Evolutionary conservation across 2,329 filamentous ascomycete species (phyloP).

Genomic region (Aschersonia sp.): DNA sequence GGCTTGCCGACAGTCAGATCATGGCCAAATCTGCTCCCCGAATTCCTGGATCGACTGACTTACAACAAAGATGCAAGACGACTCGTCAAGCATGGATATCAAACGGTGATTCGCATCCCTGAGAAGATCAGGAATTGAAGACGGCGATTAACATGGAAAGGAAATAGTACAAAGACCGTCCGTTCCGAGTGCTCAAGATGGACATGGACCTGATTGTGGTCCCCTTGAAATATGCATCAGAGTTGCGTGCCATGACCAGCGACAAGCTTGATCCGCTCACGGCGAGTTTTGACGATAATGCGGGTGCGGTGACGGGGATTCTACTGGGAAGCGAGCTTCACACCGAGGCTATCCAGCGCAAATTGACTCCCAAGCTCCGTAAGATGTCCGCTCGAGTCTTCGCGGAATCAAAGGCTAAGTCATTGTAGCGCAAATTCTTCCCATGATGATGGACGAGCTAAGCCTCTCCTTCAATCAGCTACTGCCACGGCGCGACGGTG

Average conservation of each 20-base stretch:
- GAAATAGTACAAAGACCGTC: conserved; percentile 3
- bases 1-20: conserved; percentile 3
- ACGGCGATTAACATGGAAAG: too few species aligned
- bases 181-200: conserved; percentile 6
- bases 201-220: conserved; percentile 7
- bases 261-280: conserved; percentile 7
- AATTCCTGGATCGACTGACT: conserved; percentile 5
- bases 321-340: conserved; percentile 6
- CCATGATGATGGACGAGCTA: conserved; percentile 6
- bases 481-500: neutral
- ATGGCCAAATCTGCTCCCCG: conserved; percentile 4
- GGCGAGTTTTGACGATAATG: conserved; percentile 8
- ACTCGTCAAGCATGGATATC: conserved; percentile 4
- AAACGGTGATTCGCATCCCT: conserved; percentile 1
- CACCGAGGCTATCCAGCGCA: conserved; percentile 6
- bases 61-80: conserved; percentile 4
- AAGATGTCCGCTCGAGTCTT: neutral
- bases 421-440: conserved; percentile 5
- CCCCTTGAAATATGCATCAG: conserved; percentile 5
- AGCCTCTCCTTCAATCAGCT: conserved; percentile 3
- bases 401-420: neutral
- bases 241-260: conserved; percentile 5
- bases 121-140: too few species aligned
- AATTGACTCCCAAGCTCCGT: conserved; percentile 6
- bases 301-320: conserved; percentile 5